A percentile compares a stretch with the other conserved stretches of the same genome.
phyloP scores from a whole-genome alignment of 1,139 yeast genomes.

The Debaryomyces udenii region DNA sequence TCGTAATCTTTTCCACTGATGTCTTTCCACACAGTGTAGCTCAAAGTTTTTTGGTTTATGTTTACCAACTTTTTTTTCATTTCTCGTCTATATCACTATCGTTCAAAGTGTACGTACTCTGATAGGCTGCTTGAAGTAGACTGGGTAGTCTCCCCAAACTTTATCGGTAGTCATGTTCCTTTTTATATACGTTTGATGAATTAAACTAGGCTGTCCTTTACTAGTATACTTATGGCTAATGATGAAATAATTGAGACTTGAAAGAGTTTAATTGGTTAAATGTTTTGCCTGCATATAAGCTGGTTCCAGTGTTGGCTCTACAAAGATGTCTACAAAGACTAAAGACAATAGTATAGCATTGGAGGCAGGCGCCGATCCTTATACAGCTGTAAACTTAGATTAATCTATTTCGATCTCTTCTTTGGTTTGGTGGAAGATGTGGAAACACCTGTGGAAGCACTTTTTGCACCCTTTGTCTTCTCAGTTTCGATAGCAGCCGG shows the following conservation, averaged over 20 bases:
- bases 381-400: not conserved
- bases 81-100: too few relatives aligned
- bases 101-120: conserved; percentile 49
- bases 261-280: conserved; percentile 17
- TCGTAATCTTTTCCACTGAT: too few relatives aligned
- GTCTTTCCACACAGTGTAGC: too few relatives aligned
- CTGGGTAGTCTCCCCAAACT: conserved; percentile 60
- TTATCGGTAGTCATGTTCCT: conserved; percentile 21
- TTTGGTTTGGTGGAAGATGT: conserved; percentile 9
- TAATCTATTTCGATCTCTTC: conserved; percentile 9
- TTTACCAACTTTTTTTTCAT: too few relatives aligned
- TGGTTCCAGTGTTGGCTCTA: not conserved
- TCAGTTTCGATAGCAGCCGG: conserved; percentile 13
- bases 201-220: not conserved
- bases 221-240: not conserved
- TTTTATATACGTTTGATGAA: conserved; percentile 8
- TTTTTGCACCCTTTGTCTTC: not conserved
- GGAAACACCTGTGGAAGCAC: conserved; percentile 13
- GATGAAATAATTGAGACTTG: conserved; percentile 12
- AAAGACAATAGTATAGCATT: too few relatives aligned
- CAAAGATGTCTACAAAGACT: too few relatives aligned
- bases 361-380: not conserved
- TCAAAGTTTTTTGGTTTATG: too few relatives aligned
- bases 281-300: conserved; percentile 12
- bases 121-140: conserved; percentile 62